These are phyloP conservation scores for Penicillium mononematosum DNA, from an alignment of 495 filamentous ascomycete species.

Conservation along the genomic window DNA sequence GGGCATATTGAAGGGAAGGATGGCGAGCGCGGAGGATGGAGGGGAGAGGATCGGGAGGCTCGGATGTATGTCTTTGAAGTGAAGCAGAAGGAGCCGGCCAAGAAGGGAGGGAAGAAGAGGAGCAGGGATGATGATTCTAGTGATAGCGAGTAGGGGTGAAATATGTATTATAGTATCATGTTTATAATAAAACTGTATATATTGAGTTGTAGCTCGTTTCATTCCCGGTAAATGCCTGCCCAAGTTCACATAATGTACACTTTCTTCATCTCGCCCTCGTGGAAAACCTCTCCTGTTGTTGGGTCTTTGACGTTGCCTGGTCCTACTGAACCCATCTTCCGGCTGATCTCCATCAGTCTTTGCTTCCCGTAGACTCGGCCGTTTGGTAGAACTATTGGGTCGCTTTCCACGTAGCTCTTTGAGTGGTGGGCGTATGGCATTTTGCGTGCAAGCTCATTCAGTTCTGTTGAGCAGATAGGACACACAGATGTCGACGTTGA, in stretches of 20 bases:
- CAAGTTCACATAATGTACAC: conserved; percentile 75
- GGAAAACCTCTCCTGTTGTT: conserved; percentile 67
- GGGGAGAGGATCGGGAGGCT: conserved; percentile 71
- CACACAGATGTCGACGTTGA: conserved; percentile 69
- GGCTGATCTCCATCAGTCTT: conserved; percentile 70
- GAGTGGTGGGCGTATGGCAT: conserved; percentile 93
- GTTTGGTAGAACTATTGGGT: conserved; percentile 85
- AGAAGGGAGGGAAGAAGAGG: conserved; percentile 39
- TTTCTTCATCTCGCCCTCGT: conserved; percentile 66
- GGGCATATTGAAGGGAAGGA: conserved; percentile 67
- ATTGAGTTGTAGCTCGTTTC: background rate
- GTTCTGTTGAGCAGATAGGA: conserved; percentile 91
- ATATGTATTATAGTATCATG: background rate
- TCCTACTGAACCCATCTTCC: conserved; percentile 54
- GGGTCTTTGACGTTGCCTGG: conserved; percentile 76
- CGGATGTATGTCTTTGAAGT: conserved; percentile 77
- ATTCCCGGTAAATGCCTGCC: background rate
- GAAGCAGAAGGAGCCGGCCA: conserved; percentile 50
- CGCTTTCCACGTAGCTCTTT: conserved; percentile 85
- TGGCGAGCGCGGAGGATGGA: conserved; percentile 63
- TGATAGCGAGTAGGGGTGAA: conserved; percentile 32
- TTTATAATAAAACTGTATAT: background rate
- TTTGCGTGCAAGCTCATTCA: conserved; percentile 83
- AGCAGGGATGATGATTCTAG: conserved; percentile 46
- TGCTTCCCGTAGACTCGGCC: conserved; percentile 78